Percentiles rank a stretch among this genome's conserved stretches.
phyloP scores from a whole-genome alignment of 352 stramenopile species.

The Phytophthora tentaculata region DNA sequence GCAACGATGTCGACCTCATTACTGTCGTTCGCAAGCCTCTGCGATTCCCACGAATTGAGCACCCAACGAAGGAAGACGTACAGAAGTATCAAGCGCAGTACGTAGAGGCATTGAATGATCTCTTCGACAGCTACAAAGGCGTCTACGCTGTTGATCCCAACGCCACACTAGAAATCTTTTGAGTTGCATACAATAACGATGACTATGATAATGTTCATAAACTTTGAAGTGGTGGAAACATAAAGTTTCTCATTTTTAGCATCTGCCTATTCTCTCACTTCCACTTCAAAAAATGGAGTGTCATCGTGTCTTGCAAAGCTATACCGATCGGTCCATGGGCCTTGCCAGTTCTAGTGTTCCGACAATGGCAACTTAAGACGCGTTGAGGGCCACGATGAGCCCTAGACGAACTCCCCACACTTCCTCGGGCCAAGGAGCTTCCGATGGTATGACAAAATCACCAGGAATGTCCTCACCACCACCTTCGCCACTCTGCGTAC shows the following conservation, averaged over 20 bases:
- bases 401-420: background rate
- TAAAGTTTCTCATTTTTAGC: no score
- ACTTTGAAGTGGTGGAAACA: no score
- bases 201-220: no score
- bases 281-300: no score
- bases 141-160: conserved; percentile 76
- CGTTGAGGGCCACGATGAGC: background rate
- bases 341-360: no score
- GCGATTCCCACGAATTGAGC: conserved; percentile 81
- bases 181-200: conserved; percentile 1
- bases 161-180: conserved; percentile 61
- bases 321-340: no score
- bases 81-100: conserved; percentile 91
- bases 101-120: conserved; percentile 67
- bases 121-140: conserved; percentile 90
- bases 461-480: background rate
- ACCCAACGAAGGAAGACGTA: conserved; percentile 90
- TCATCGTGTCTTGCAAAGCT: no score
- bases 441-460: background rate
- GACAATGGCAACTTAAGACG: no score
- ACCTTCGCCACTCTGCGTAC: background rate
- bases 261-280: no score
- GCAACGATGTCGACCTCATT: conserved; percentile 71
- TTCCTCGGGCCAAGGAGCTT: background rate
- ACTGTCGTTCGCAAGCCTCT: conserved; percentile 91